Conservation (phyloP, 2,329 filamentous ascomycete species). For the Alternaria longipes region DNA sequence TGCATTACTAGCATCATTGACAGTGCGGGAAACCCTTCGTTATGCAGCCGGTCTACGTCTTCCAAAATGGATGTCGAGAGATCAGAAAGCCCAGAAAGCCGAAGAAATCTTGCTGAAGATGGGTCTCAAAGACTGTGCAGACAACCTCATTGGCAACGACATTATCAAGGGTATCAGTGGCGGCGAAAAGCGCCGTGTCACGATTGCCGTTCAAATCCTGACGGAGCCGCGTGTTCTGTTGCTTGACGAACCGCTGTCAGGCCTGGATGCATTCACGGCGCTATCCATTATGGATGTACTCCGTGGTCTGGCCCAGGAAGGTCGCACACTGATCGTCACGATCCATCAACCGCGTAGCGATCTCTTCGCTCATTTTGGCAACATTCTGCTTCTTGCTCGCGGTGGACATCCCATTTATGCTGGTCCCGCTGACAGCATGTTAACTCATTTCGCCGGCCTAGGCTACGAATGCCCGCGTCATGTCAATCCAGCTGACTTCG, state of each 20-base stretch:
- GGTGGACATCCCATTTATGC: slow-evolving; percentile 75
- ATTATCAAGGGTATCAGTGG: slow-evolving; percentile 81
- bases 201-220: slow-evolving; percentile 79
- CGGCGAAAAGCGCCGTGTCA: slow-evolving; percentile 79
- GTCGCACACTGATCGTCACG: slow-evolving; percentile 77
- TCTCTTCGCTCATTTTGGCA: slow-evolving; percentile 75
- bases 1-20: slow-evolving; percentile 75
- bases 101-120: slow-evolving; percentile 78
- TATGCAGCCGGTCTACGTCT: slow-evolving; percentile 74
- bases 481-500: slow-evolving; percentile 81
- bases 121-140: slow-evolving; percentile 80
- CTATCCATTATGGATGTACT: slow-evolving; percentile 76
- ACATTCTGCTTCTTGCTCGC: slow-evolving; percentile 73
- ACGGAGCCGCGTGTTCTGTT: slow-evolving; percentile 78
- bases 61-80: slow-evolving; percentile 73
- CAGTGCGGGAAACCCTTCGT: slow-evolving; percentile 77
- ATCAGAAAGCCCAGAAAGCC: slow-evolving; percentile 72
- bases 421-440: slow-evolving; percentile 70
- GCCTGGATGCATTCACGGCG: slow-evolving; percentile 80
- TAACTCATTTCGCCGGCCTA: slow-evolving; percentile 68
- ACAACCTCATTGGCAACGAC: slow-evolving; percentile 76
- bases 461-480: slow-evolving; percentile 73
- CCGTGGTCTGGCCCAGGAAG: slow-evolving; percentile 74
- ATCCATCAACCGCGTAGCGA: slow-evolving; percentile 81
- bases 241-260: slow-evolving; percentile 79